These are phyloP conservation scores for Moringa oleifera DNA, from an alignment of 345 rosid species.

Conservation along the genomic window DNA sequence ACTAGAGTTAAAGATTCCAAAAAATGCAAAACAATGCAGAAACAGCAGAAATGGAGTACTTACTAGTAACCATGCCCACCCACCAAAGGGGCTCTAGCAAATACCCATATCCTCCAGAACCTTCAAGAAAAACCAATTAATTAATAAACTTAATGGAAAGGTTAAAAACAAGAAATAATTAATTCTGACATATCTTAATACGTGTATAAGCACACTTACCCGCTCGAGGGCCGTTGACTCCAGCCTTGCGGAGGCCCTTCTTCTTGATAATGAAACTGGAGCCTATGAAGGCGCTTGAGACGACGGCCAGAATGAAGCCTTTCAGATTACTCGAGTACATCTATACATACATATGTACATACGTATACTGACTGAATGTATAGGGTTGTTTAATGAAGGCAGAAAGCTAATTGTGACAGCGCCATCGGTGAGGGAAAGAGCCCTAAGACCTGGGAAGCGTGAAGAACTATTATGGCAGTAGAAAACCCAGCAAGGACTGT, in stretches of 20 bases:
- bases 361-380: conserved; percentile 2
- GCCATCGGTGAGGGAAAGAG: neutral
- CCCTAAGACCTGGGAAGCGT: neutral
- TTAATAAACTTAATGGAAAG: neutral
- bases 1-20: neutral
- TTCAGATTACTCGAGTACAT: conserved; percentile 69
- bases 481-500: too few relatives aligned
- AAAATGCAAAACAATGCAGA: neutral
- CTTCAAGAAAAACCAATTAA: conserved; percentile 17
- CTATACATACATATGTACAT: conserved; percentile 18
- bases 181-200: neutral
- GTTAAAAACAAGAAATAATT: neutral
- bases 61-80: conserved; percentile 82
- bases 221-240: conserved; percentile 61
- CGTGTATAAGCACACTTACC: conserved; percentile 20
- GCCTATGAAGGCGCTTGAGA: conserved; percentile 74
- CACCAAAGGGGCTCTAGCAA: conserved; percentile 84
- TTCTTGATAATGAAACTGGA: conserved; percentile 86
- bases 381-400: too few relatives aligned
- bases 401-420: too few relatives aligned
- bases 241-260: conserved; percentile 66
- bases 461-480: too few relatives aligned
- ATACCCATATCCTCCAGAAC: conserved; percentile 76
- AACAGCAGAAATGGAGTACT: conserved; percentile 18
- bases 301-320: conserved; percentile 62